phyloP scores from a whole-genome alignment of 108 stramenopile genomes.

The Mediolabrus comicus region DNA sequence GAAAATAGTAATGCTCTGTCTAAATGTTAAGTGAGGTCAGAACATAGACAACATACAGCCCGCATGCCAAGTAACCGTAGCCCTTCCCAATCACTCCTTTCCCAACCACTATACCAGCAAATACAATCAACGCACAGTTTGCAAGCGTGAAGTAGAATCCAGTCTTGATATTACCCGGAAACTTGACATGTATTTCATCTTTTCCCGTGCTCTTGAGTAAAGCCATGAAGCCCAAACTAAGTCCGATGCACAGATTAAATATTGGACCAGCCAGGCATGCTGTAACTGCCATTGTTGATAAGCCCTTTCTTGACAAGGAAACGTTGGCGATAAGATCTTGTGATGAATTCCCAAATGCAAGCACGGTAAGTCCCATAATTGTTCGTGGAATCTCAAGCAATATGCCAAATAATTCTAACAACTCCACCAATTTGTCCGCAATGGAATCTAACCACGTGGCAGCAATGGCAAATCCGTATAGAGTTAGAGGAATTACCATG shows the following conservation, averaged over 20 bases:
- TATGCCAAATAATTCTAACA: constrained; percentile 85
- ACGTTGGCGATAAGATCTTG: constrained; percentile 93
- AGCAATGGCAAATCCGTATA: constrained; percentile 86
- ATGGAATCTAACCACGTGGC: constrained; percentile 95
- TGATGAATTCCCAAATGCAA: constrained; percentile 94
- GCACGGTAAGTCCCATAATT: constrained; percentile 91
- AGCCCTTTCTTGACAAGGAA: constrained; percentile 91
- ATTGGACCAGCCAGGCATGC: constrained; percentile 96
- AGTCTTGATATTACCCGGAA: constrained; percentile 34
- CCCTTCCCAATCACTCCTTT: constrained; percentile 40
- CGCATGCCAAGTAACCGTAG: constrained; percentile 44
- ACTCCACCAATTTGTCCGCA: constrained; percentile 88
- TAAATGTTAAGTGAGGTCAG: constrained; percentile 27
- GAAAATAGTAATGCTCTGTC: too few species aligned
- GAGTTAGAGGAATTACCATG: constrained; percentile 75
- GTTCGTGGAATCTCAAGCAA: constrained; percentile 74
- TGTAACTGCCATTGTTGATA: constrained; percentile 84
- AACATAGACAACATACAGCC: constrained; percentile 36
- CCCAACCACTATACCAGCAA: constrained; percentile 33
- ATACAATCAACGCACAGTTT: constrained; percentile 36
- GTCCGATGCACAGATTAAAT: constrained; percentile 92
- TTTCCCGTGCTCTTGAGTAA: constrained; percentile 42
- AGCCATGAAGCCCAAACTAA: constrained; percentile 69
- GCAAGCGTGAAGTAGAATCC: constrained; percentile 45
- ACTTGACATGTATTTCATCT: constrained; percentile 33